Conservation (phyloP, 1,284 basidiomycete species). For the Cryptococcus maquisensis region DNA sequence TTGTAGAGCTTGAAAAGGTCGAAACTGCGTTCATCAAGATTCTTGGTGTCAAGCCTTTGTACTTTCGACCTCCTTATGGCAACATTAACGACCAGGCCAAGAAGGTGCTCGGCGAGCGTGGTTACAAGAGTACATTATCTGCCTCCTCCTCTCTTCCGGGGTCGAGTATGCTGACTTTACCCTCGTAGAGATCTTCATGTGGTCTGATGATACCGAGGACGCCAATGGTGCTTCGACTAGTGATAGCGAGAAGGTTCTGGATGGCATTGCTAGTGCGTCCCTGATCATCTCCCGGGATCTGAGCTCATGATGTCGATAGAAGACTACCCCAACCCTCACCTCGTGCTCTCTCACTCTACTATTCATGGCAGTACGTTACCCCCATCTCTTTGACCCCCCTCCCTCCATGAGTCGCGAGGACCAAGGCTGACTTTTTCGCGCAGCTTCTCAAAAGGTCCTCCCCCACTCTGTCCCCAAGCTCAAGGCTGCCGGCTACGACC, state of each 20-base stretch:
- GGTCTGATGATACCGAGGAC: slow-evolving; percentile 41
- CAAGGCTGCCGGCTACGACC: slow-evolving; percentile 34
- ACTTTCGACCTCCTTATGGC: slow-evolving; percentile 53
- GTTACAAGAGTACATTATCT: slow-evolving; percentile 41
- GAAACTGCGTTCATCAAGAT: slow-evolving; percentile 56
- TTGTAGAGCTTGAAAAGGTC: slow-evolving; percentile 49
- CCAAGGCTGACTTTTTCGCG: background rate
- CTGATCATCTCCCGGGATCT: background rate
- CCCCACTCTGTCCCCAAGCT: slow-evolving; percentile 35
- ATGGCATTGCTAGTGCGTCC: slow-evolving; percentile 22
- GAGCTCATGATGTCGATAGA: background rate
- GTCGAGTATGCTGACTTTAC: background rate
- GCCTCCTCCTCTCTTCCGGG: background rate
- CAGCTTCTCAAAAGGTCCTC: slow-evolving; percentile 30
- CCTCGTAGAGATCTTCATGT: slow-evolving; percentile 39
- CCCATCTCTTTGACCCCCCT: background rate
- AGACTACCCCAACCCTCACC: slow-evolving; percentile 29
- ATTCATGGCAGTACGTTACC: slow-evolving; percentile 22
- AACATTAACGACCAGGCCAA: slow-evolving; percentile 54
- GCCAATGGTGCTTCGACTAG: slow-evolving; percentile 31
- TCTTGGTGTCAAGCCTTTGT: slow-evolving; percentile 52
- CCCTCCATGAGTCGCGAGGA: no score
- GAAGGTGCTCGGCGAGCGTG: slow-evolving; percentile 50
- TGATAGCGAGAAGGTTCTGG: slow-evolving; percentile 24
- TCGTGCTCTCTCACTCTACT: slow-evolving; percentile 39